Base-by-base conservation (phyloP, 1,284 basidiomycete genomes). In the Moniliella sp. region DNA sequence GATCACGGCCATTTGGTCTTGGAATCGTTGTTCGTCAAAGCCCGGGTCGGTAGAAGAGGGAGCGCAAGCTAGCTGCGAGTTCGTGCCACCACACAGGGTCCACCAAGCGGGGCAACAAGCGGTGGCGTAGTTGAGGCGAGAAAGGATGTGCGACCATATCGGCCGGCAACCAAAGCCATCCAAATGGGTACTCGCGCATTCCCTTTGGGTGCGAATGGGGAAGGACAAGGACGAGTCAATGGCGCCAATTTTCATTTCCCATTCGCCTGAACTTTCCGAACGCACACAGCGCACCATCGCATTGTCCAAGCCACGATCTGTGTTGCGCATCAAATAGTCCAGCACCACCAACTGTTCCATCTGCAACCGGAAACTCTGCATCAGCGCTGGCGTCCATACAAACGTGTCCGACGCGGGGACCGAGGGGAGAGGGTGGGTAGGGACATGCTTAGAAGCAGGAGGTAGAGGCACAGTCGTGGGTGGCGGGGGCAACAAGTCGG, bases 211-310 rank as follows among this genome's bases (percentile, higher is more conserved):
- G 61, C 28, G 61, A 50, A 36, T 64, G 61, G 1, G 64, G 83
- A 86, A 91, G 0, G 79, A 80, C 16, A 91, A 69, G 0, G 78
- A 83, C 56, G 88, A 88, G 56, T 88, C 83, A 39, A 88, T 88
- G 7, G 83, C 83, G 4, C 52, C 55, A 13, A 41, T 25, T 10
- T 15, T n/a, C 13, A 39, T 18, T n/a, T n/a, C n/a, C n/a, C n/a
- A n/a, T n/a, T n/a, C n/a, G n/a, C n/a, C n/a, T n/a, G n/a, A n/a
- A n/a, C n/a, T n/a, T n/a, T n/a, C n/a, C n/a, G n/a, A n/a, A n/a
- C n/a, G n/a, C n/a, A n/a, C n/a, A n/a, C n/a, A n/a, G n/a, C 18
- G 35, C 41, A 62, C 42, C 64, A 64, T 62, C 31, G 63, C 63
- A 33, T 64, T 64, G 45, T 64, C 62, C 11, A 62, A 37, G 1